phyloP scores from a whole-genome alignment of 441 rosid species.

The Pelargonium fulgidum region DNA sequence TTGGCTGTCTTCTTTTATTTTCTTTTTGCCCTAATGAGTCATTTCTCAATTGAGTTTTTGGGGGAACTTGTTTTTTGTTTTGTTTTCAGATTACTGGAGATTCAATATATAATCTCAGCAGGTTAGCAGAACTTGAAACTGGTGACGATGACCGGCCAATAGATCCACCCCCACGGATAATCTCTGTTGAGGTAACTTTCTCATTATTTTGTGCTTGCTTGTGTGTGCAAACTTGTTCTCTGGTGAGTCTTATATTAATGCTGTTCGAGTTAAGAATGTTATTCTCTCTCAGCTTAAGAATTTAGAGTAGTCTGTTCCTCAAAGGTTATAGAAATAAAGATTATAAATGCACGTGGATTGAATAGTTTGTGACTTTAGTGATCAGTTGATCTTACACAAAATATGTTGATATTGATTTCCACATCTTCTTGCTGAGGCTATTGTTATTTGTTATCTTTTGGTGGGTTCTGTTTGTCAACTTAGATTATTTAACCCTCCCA shows the following conservation, averaged over 20 bases:
- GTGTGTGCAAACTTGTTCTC: background rate
- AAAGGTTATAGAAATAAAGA: background rate
- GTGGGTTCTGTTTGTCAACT: background rate
- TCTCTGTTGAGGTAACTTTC: conserved; percentile 62
- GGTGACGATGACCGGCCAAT: conserved; percentile 62
- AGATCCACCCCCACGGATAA: conserved; percentile 69
- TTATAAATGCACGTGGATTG: background rate
- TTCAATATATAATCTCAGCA: conserved; percentile 68
- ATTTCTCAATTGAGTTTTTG: conserved; percentile 8
- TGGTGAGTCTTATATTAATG: background rate
- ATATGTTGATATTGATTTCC: background rate
- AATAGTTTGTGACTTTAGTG: background rate
- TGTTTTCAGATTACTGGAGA: conserved; percentile 68
- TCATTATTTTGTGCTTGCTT: background rate
- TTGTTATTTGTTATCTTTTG: background rate
- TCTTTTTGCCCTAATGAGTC: conserved; percentile 4
- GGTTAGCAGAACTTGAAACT: conserved; percentile 73
- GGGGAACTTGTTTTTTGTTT: conserved; percentile 11
- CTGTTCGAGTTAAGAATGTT: background rate
- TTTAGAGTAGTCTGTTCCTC: background rate
- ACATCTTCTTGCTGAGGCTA: background rate
- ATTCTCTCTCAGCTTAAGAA: background rate
- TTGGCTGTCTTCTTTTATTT: background rate
- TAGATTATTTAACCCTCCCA: background rate
- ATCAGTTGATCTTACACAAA: background rate